Evolutionary conservation across 768 basidiomycete species (phyloP), one percentile per base, ranked within the genome.

Genomic region (Cubamyces sp.): DNA sequence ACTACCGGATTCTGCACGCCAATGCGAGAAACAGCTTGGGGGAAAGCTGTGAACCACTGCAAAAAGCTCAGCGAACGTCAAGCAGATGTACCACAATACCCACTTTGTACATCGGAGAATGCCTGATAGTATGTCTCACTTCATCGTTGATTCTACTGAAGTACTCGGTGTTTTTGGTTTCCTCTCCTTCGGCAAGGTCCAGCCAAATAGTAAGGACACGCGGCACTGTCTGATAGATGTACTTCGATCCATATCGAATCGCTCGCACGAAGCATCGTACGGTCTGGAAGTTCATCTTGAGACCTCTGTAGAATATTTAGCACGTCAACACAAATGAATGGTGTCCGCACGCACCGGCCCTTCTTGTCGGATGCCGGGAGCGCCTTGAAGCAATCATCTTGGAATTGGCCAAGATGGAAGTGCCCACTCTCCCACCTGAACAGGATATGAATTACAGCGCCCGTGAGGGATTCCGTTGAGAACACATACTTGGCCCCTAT

Each of bases 11-110:
- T 88, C 4, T 73, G 75, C 66, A 97, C 92, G 14, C 89, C 90
- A 34, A 99, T 88, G 8, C 97, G 86, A 15, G 96, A 98, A 15
- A 96, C 94, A 54, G 98, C 92, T 79, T 98, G 97, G 3, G 96
- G 95, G 65, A 98, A 96, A 1, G 94, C 96, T 0, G 91, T 95
- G 67, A 87, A 91, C 94, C 96, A 98, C 95, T 98, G 49, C 16
- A 43, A 23, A 3, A 64, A 5, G 66, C 45, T 57, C 45, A 66
- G 46, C 26, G 55, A 53, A 28, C 46, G 34, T 57, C 19, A 16
- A 9, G n/a, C 1, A 18, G 30, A 18, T 34, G 18, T 15, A 39
- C 11, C 16, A 28, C 8, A 6, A n/a, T 16, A 59, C 77, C 61
- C 55, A 87, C 96, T 79, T 96, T 96, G 76, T 92, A 98, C 0